phyloP scores from a whole-genome alignment of 192 early-diverging fungal species.

The Gryganskiella cystojenkinii region DNA sequence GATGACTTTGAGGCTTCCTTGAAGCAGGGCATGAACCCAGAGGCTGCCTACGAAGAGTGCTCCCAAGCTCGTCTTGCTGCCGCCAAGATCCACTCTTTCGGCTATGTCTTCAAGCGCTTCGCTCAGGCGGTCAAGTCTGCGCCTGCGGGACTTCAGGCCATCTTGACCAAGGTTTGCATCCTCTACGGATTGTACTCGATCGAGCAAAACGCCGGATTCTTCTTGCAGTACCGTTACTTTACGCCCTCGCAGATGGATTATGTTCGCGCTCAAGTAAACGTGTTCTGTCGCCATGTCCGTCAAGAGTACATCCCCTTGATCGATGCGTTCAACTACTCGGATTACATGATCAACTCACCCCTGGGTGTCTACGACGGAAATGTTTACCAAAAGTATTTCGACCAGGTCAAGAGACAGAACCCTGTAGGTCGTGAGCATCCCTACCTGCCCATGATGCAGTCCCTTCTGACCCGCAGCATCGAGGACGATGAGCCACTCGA shows the following conservation, averaged over 20 bases:
- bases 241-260: conserved; percentile 72
- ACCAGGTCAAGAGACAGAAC: conserved; percentile 79
- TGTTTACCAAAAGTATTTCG: conserved; percentile 87
- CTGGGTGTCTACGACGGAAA: conserved; percentile 87
- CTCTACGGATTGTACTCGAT: conserved; percentile 88
- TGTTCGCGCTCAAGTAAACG: conserved; percentile 72
- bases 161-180: conserved; percentile 74
- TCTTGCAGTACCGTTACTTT: conserved; percentile 88
- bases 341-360: conserved; percentile 90
- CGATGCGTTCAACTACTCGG: conserved; percentile 87
- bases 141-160: conserved; percentile 66
- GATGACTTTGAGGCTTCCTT: conserved; percentile 77
- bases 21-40: conserved; percentile 72
- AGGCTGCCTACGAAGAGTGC: conserved; percentile 88
- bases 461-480: conserved; percentile 68
- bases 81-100: conserved; percentile 83
- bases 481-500: conserved; percentile 63
- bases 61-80: conserved; percentile 83
- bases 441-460: conserved; percentile 86
- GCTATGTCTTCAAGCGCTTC: conserved; percentile 87
- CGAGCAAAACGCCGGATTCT: conserved; percentile 81
- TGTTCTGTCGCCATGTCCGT: conserved; percentile 72
- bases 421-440: conserved; percentile 64
- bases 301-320: conserved; percentile 83
- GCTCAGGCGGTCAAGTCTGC: conserved; percentile 74